These are phyloP conservation scores for Discostella pseudostelligera DNA, from an alignment of 108 stramenopile genomes.

Conservation along the genomic window DNA sequence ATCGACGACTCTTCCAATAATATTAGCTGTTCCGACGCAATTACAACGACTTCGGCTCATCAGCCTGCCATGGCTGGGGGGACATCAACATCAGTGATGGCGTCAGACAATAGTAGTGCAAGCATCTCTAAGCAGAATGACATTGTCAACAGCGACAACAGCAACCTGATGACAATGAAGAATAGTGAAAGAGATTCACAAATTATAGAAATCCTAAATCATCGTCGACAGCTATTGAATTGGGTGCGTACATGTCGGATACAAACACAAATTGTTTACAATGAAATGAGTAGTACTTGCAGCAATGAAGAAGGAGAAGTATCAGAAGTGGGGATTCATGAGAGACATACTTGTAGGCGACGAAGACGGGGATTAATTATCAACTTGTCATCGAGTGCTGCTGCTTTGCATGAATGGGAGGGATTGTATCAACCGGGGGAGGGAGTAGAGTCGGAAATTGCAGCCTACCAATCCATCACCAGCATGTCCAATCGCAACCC, in stretches of 20 bases:
- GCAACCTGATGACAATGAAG: background rate
- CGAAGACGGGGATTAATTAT: background rate
- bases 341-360: no score
- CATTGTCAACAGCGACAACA: background rate
- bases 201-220: background rate
- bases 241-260: conserved; percentile 7
- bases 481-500: conserved; percentile 3
- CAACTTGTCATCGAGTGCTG: background rate
- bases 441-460: background rate
- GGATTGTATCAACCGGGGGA: background rate
- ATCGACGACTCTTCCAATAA: no score
- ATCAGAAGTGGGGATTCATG: background rate
- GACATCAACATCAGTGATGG: no score
- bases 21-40: no score
- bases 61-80: no score
- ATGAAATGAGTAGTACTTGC: background rate
- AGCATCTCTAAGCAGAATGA: no score
- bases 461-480: background rate
- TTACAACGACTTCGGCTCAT: no score
- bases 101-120: no score
- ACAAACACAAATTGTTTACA: conserved; percentile 1
- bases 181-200: background rate
- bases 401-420: background rate
- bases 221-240: conserved; percentile 5
- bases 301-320: no score